Base-by-base conservation (phyloP, 1,284 basidiomycete species). In the Ganoderma boninense region DNA sequence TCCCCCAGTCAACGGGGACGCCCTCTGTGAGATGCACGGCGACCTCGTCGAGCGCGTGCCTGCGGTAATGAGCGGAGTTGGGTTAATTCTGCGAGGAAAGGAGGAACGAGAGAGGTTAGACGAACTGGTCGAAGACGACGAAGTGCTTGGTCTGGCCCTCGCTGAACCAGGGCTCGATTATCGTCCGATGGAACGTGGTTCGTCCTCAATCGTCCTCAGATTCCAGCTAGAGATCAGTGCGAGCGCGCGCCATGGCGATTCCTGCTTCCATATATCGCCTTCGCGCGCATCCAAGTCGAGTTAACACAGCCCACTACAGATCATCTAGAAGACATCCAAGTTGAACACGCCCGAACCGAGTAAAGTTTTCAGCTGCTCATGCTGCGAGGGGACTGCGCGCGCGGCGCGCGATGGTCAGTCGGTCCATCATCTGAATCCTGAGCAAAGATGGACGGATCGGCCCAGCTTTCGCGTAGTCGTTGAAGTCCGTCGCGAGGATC, bases 131-230 rank as follows among this genome's bases (percentile, higher is more conserved):
- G 71, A 88, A 89, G 29, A 85, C 83, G 42, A 89, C 86, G 59
- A 87, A 86, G 67, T 88, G 83, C 57, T 80, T 83, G 68, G 87
- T 85, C 13, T 85, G 80, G 62, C 87, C 85, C 20, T 79, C 78
- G 67, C 79, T 84, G 75, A 89, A 88, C 77, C 87, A 88, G 0
- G 88, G 88, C 1, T 87, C 80, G 0, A 86, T 85, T 80, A 89
- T 86, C 0, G 81, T 77, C 42, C 87, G 82, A 73, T 88, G 87
- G 75, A 86, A 85, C 73, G 86, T 87, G 20, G 10, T 1, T n/a
- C n/a, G n/a, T n/a, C 16, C 2, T 3, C 29, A 4, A 4, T 32
- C 29, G 29, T 32, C 29, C 4, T 14, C 16, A 14, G 4, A 11
- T 4, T 4, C 7, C 18, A 32, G 29, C 29, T 32, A 4, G 29